phyloP scores from a whole-genome alignment of 1,139 yeast genomes.

The Candida labiduridarum region DNA sequence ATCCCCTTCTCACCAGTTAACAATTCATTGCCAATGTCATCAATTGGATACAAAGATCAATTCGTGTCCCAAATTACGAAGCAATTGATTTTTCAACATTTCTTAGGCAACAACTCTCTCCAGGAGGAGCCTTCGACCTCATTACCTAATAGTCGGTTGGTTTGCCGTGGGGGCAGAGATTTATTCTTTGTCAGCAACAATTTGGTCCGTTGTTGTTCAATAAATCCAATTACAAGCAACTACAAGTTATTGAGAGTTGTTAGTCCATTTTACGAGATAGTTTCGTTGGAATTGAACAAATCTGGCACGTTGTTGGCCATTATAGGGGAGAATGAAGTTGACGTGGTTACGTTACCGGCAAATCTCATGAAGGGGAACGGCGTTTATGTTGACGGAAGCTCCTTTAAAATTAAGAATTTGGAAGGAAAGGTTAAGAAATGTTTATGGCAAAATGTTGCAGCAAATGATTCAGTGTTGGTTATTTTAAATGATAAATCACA shows the following conservation, averaged over 20 bases:
- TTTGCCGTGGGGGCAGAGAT: slow-evolving; percentile 27
- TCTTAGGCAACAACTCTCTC: slow-evolving; percentile 8
- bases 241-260: slow-evolving; percentile 21
- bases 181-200: slow-evolving; percentile 33
- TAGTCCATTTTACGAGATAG: slow-evolving; percentile 21
- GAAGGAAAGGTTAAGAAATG: slow-evolving; percentile 26
- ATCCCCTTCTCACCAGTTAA: not conserved
- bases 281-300: slow-evolving; percentile 28
- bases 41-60: slow-evolving; percentile 12
- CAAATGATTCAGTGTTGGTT: slow-evolving; percentile 33
- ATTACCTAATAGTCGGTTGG: slow-evolving; percentile 18
- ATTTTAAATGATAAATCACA: slow-evolving; percentile 28
- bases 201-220: slow-evolving; percentile 30
- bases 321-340: slow-evolving; percentile 30
- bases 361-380: slow-evolving; percentile 5
- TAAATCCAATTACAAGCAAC: slow-evolving; percentile 23
- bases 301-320: slow-evolving; percentile 37
- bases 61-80: slow-evolving; percentile 14
- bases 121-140: slow-evolving; percentile 6
- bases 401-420: slow-evolving; percentile 20
- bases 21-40: slow-evolving; percentile 3
- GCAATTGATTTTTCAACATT: slow-evolving; percentile 23
- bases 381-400: slow-evolving; percentile 17
- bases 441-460: slow-evolving; percentile 35
- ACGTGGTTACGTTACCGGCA: slow-evolving; percentile 28